Evolutionary conservation across 352 stramenopile genomes (phyloP), one percentile per base, ranked within the genome.

Genomic region (Lagenidium sp.): DNA sequence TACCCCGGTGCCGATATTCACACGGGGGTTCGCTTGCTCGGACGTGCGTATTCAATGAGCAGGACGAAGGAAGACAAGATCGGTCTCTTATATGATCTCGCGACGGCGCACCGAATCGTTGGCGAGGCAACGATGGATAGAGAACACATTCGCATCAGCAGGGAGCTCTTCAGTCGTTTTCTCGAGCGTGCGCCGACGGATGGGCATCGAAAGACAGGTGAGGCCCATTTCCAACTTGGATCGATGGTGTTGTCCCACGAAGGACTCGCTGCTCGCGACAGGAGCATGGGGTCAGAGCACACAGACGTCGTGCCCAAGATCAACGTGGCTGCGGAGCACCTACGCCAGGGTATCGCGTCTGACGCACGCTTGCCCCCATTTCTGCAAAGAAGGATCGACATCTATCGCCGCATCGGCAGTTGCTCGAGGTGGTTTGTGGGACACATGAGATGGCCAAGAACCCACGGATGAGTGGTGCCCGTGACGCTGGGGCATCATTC

Each of bases 141-240:
- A n/a, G n/a, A n/a, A n/a, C n/a, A n/a, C n/a, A n/a, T n/a, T n/a
- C n/a, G n/a, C n/a, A n/a, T n/a, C n/a, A n/a, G n/a, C n/a, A n/a
- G n/a, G n/a, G n/a, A n/a, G n/a, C n/a, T n/a, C n/a, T n/a, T 47
- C 19, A 39, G 19, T 29, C 41, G 41, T n/a, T 47, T 47, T 19
- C 41, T 47, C 28, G 13, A 2, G 12, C 19, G 31, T 16, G 41
- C 41, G 31, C 19, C 35, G 8, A 18, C 29, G 5, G 44, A 50
- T 19, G 44, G 44, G 3, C 44, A 50, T 36, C 44, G 44, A 16
- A 50, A 50, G 24, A 36, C 20, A 2, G 21, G 34, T 6, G 32
- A 42, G 18, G 44, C 35, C 0, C 7, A 41, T 20, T 50, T 38
- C 24, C 16, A 38, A 18, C 32, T 50, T 20, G 44, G 44, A 6